Evolutionary conservation across 176 grass and related monocot genomes (phyloP).

Genomic region (Eleusine indica): DNA sequence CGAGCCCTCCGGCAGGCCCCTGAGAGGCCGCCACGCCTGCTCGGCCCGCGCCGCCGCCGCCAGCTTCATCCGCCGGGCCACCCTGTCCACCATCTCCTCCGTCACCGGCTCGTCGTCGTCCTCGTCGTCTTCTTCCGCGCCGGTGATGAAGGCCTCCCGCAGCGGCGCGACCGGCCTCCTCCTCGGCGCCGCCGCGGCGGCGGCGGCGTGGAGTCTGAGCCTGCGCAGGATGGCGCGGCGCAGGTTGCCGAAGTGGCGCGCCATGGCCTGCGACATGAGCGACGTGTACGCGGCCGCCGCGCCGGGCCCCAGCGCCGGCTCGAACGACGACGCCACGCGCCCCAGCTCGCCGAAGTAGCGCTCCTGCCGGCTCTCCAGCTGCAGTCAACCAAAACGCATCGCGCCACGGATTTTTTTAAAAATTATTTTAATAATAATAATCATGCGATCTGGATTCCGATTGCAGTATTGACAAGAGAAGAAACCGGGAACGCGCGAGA

Average conservation of each 20-base stretch:
- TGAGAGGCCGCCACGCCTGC: constrained; percentile 73
- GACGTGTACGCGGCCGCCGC: constrained; percentile 70
- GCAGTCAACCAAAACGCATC: not conserved
- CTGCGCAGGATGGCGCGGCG: constrained; percentile 69
- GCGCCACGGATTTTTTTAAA: not conserved
- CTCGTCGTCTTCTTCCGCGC: not conserved
- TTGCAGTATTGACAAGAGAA: not conserved
- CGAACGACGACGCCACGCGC: constrained; percentile 71
- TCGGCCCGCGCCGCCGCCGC: constrained; percentile 60
- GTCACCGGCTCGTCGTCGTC: constrained; percentile 4
- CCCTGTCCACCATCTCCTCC: constrained; percentile 41
- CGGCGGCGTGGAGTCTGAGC: constrained; percentile 34
- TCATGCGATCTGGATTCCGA: not conserved
- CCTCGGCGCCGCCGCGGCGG: constrained; percentile 6
- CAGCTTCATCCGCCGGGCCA: constrained; percentile 51
- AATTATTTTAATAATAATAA: not conserved
- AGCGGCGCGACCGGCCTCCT: constrained; percentile 31
- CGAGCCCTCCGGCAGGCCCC: constrained; percentile 80
- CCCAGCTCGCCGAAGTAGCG: constrained; percentile 76
- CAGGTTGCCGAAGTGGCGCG: constrained; percentile 80
- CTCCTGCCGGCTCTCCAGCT: constrained; percentile 81
- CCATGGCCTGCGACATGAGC: constrained; percentile 89
- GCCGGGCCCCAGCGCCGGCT: constrained; percentile 58
- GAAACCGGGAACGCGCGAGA: not conserved
- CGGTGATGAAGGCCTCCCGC: constrained; percentile 6